Conservation (phyloP, 1,284 basidiomycete genomes). For the Ganoderma meredithae region DNA sequence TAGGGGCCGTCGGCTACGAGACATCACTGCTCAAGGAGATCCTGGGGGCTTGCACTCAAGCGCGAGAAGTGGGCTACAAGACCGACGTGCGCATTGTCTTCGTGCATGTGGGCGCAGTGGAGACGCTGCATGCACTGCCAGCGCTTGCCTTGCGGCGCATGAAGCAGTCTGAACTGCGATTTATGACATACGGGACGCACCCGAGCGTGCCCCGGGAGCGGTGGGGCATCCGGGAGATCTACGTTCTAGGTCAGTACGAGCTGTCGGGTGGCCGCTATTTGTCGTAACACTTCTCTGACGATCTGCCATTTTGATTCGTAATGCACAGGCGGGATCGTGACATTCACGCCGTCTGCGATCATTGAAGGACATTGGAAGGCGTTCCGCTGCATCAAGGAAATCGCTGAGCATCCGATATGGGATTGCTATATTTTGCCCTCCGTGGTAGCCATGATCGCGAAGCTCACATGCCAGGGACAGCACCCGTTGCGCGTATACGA, state of each 20-base stretch:
- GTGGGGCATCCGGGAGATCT: constrained; percentile 71
- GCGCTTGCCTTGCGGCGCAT: constrained; percentile 53
- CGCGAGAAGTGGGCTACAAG: constrained; percentile 47
- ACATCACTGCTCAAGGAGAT: constrained; percentile 53
- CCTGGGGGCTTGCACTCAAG: constrained; percentile 49
- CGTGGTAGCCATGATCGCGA: constrained; percentile 57
- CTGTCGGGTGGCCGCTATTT: neutral
- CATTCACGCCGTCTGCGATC: constrained; percentile 69
- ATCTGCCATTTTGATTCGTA: neutral
- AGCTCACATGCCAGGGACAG: constrained; percentile 34
- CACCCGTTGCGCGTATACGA: constrained; percentile 36
- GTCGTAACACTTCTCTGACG: constrained; percentile 5
- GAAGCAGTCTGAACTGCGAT: constrained; percentile 55
- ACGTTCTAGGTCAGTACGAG: constrained; percentile 60
- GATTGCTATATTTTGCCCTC: constrained; percentile 66
- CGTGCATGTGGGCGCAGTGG: constrained; percentile 66
- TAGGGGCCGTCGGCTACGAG: constrained; percentile 46
- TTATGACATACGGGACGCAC: constrained; percentile 73
- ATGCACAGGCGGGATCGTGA: constrained; percentile 67
- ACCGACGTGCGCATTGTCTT: constrained; percentile 60
- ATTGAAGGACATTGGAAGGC: constrained; percentile 55
- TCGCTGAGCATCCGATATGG: constrained; percentile 71
- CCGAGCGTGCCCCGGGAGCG: constrained; percentile 51
- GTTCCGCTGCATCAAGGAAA: constrained; percentile 52
- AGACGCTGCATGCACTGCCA: constrained; percentile 54